Evolutionary conservation across 768 basidiomycete genomes (phyloP), one percentile per base, ranked within the genome.

Genomic region (Boletus coccyginus): DNA sequence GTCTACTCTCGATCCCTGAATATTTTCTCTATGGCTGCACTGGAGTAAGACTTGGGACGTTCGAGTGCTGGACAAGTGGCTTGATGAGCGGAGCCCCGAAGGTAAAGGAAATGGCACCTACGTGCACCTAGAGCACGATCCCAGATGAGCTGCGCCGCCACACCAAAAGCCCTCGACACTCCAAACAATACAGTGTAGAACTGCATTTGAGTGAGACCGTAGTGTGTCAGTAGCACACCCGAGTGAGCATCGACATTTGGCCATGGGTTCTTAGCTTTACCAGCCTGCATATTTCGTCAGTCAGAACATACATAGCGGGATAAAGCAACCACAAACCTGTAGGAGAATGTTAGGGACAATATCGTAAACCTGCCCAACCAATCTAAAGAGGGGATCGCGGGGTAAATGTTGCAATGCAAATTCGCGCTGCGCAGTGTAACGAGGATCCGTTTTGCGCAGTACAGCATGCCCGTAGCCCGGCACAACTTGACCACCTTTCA

Each of bases 211-310:
- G 81, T 83, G 53, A 96, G 77, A 47, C 92, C 92, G 66, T 94
- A 94, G 75, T 94, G 78, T 31, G 88, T 88, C 21, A 95, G 76
- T 45, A 95, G 83, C 51, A 85, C 91, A 74, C 92, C 94, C 16
- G 96, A 98, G 78, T 96, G 94, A 48, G 95, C 93, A 72, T 98
- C 95, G 54, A 98, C 95, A 72, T 98, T 98, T 44, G 95, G 95
- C 90, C 90, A 93, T 2, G 91, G 91, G 78, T 93, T 93, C 82
- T 92, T 93, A 17, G 90, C 91, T 74, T 93, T 93, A 63, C 91
- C 91, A 63, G 91, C 90, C 87, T 89, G 61, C 59, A 62, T 33
- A 35, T 1, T 38, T 13, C 19, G 7, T 44, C 17, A 49, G 39
- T 47, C 19, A 42, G 14, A 46, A 29, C 38, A 46, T 19, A 10